Percentiles rank a stretch among this genome's conserved stretches.
Evolutionary conservation across 2,329 filamentous ascomycete genomes (phyloP).

Genomic region (Hymenoscyphus fraxineus): DNA sequence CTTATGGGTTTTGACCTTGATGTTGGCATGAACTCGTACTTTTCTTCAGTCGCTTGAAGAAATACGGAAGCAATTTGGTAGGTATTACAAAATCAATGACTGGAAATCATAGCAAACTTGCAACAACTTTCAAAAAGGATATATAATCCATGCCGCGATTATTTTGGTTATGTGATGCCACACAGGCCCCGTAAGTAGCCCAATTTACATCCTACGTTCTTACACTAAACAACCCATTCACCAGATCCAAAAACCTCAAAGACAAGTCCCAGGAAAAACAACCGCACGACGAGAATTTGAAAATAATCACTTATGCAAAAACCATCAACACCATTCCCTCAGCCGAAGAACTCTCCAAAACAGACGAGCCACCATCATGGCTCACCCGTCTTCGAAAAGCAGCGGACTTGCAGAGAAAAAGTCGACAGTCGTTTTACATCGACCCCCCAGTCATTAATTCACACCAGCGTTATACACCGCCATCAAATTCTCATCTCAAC

Average conservation of each 20-base stretch:
- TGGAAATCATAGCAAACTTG: neutral
- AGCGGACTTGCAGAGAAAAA: neutral
- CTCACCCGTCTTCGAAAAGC: neutral
- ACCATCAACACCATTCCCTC: neutral
- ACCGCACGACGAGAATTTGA: neutral
- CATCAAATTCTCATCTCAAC: neutral
- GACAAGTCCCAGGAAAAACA: neutral
- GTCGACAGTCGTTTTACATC: slow-evolving; percentile 1
- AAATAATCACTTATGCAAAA: neutral
- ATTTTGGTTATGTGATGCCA: slow-evolving; percentile 16
- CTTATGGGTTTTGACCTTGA: too few species aligned
- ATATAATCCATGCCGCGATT: slow-evolving; percentile 17
- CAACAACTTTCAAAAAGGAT: slow-evolving; percentile 7
- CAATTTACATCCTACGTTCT: neutral
- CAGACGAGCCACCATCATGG: neutral
- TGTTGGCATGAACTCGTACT: too few species aligned
- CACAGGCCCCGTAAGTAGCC: slow-evolving; percentile 18
- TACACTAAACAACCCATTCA: slow-evolving; percentile 4
- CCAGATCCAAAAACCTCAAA: neutral
- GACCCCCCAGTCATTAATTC: slow-evolving; percentile 5
- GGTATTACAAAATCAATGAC: neutral
- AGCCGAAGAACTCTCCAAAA: neutral
- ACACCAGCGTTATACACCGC: neutral
- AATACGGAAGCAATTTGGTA: too few species aligned
- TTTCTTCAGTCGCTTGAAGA: too few species aligned